Evolutionary conservation across 345 rosid species (phyloP).

Genomic region (Aquilaria sinensis): DNA sequence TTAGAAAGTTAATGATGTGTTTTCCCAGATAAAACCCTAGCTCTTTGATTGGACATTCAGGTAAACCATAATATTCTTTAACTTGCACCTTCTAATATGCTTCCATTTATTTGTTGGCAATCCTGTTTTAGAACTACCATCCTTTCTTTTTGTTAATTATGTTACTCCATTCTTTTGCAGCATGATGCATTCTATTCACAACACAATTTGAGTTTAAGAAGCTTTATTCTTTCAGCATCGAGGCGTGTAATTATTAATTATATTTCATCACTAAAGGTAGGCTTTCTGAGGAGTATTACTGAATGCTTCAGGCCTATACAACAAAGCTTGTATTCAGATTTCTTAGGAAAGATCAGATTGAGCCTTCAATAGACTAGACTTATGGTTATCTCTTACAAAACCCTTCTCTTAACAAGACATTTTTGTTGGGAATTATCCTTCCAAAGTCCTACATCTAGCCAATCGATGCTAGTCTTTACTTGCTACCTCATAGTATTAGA

Average conservation of each 20-base stretch:
- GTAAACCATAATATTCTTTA: constrained; percentile 21
- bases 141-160: constrained; percentile 12
- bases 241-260: constrained; percentile 30
- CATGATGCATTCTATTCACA: constrained; percentile 11
- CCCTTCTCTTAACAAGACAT: constrained; percentile 69
- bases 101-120: background rate
- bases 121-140: constrained; percentile 6
- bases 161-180: constrained; percentile 67
- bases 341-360: constrained; percentile 35
- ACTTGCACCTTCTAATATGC: no score
- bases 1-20: constrained; percentile 38
- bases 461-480: constrained; percentile 8
- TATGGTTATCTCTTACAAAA: constrained; percentile 52
- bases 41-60: constrained; percentile 84
- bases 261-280: constrained; percentile 83
- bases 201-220: constrained; percentile 71
- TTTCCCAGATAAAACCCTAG: constrained; percentile 29
- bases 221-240: constrained; percentile 39
- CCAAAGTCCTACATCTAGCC: constrained; percentile 85
- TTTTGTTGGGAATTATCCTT: constrained; percentile 86
- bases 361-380: constrained; percentile 73
- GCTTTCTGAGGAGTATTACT: constrained; percentile 53
- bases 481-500: no score
- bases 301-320: constrained; percentile 29
- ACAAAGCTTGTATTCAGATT: constrained; percentile 18